Conservation (phyloP, 208 protist species). For the Trypanosoma conorhini region DNA sequence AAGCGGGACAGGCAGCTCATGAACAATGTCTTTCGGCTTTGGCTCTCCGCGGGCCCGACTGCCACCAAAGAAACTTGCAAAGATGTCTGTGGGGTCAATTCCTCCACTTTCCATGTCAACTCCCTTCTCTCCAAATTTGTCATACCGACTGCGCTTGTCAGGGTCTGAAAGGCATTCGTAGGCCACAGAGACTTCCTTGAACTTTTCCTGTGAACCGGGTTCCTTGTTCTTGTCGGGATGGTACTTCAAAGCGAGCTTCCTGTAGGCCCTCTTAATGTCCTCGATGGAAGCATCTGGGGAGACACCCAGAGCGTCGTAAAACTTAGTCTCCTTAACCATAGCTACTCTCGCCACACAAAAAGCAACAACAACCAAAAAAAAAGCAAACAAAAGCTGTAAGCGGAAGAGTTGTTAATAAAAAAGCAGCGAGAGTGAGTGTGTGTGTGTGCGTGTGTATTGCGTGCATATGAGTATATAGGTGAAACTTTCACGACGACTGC, state of each 20-base stretch:
- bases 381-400: neutral
- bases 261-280: slow-evolving; percentile 94
- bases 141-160: slow-evolving; percentile 97
- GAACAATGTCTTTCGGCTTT: slow-evolving; percentile 97
- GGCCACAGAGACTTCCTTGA: slow-evolving; percentile 96
- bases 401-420: too few species aligned
- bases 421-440: neutral
- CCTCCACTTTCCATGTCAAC: slow-evolving; percentile 91
- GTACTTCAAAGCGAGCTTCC: slow-evolving; percentile 94
- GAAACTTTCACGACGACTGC: too few species aligned
- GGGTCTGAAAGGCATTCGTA: slow-evolving; percentile 97
- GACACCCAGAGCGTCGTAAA: slow-evolving; percentile 90
- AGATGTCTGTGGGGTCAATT: slow-evolving; percentile 90
- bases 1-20: slow-evolving; percentile 93
- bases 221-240: slow-evolving; percentile 95
- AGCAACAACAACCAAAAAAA: slow-evolving; percentile 7
- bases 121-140: slow-evolving; percentile 97
- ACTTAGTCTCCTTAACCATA: slow-evolving; percentile 92
- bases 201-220: slow-evolving; percentile 86
- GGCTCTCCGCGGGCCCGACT: slow-evolving; percentile 77
- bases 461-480: neutral
- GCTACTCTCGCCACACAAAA: slow-evolving; percentile 8
- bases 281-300: slow-evolving; percentile 74
- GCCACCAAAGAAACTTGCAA: slow-evolving; percentile 91
- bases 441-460: neutral